Conservation (phyloP, 495 filamentous ascomycete species). For the Astrothelium macrocarpum region DNA sequence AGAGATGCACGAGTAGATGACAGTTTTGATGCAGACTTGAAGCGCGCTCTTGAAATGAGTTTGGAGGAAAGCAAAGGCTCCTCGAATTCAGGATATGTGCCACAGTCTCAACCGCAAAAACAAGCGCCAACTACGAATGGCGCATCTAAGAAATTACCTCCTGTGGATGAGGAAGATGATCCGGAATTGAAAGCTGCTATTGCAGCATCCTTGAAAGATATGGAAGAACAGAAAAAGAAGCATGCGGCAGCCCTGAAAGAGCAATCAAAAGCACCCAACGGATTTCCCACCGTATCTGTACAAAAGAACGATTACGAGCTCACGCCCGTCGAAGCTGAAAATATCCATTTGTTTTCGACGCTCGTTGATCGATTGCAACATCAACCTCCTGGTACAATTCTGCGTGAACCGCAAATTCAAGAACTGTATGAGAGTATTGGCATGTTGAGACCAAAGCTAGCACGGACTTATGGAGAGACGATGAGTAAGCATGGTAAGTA, state of each 20-base stretch:
- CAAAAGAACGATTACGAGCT: constrained; percentile 90
- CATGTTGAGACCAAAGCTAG: constrained; percentile 80
- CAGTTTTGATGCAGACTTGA: constrained; percentile 91
- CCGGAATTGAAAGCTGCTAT: constrained; percentile 92
- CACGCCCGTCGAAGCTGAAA: constrained; percentile 86
- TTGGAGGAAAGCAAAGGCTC: constrained; percentile 78
- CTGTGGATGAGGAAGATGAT: constrained; percentile 67
- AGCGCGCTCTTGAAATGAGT: constrained; percentile 89
- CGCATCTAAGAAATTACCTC: constrained; percentile 27
- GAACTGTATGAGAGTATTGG: constrained; percentile 97
- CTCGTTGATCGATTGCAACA: constrained; percentile 91
- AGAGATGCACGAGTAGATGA: constrained; percentile 73
- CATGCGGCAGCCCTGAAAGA: constrained; percentile 74
- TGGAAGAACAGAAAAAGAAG: constrained; percentile 95
- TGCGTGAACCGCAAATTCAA: constrained; percentile 94
- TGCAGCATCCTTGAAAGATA: constrained; percentile 89
- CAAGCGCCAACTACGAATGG: constrained; percentile 37
- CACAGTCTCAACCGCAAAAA: constrained; percentile 44
- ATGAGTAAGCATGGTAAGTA: constrained; percentile 96
- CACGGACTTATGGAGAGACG: constrained; percentile 93
- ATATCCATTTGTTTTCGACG: constrained; percentile 93
- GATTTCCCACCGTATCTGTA: constrained; percentile 36
- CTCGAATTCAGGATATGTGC: constrained; percentile 54
- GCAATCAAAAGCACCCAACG: constrained; percentile 43
- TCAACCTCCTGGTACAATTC: constrained; percentile 87